Evolutionary conservation across 371 early-diverging fungal species (phyloP).

Genomic region (Rhizopus microsporus): DNA sequence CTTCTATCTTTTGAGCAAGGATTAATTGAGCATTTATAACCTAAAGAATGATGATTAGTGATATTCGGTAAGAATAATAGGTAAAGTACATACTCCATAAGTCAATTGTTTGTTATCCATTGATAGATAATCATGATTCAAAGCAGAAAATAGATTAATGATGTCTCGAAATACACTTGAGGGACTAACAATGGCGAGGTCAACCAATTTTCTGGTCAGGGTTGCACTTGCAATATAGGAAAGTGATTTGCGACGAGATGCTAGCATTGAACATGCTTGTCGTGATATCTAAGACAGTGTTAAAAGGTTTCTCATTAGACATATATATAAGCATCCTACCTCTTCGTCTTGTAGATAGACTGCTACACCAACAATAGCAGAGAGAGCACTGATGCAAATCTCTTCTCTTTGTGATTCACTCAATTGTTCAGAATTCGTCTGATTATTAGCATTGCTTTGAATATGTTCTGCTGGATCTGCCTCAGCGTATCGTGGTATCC

Average conservation of each 20-base stretch:
- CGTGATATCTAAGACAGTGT: constrained; percentile 41
- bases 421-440: constrained; percentile 23
- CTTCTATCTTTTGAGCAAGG: constrained; percentile 55
- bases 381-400: constrained; percentile 58
- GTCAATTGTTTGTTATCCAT: constrained; percentile 51
- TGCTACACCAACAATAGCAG: constrained; percentile 69
- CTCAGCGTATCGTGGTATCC: constrained; percentile 51
- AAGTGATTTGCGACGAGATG: constrained; percentile 49
- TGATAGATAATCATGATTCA: constrained; percentile 46
- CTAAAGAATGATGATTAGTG: constrained; percentile 18
- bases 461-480: constrained; percentile 8
- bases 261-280: constrained; percentile 55
- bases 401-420: constrained; percentile 51
- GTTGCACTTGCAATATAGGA: constrained; percentile 42
- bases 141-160: constrained; percentile 50
- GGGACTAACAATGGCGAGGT: constrained; percentile 54
- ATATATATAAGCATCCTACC: constrained; percentile 31
- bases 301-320: background rate
- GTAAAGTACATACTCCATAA: constrained; percentile 27
- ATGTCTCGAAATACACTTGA: constrained; percentile 54
- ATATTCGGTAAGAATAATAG: background rate
- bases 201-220: constrained; percentile 50
- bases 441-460: constrained; percentile 2
- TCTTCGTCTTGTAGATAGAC: constrained; percentile 63
- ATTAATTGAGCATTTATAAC: constrained; percentile 39